Evolutionary conservation across 1,284 basidiomycete genomes (phyloP), one percentile per base, ranked within the genome.

Genomic region (Ustilago xerochloae): DNA sequence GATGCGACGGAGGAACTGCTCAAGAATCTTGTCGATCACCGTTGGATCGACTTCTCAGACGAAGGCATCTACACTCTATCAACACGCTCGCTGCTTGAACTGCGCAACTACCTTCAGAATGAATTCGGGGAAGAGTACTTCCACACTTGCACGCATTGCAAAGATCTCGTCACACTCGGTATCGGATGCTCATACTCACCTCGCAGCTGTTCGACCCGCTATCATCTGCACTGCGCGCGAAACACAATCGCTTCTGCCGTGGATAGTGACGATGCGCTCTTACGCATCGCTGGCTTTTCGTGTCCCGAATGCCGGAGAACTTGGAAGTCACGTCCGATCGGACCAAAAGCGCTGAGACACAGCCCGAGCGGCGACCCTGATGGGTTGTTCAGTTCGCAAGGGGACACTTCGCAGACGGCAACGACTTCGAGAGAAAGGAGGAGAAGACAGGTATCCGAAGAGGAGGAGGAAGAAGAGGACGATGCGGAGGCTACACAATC

Each of bases 11-110:
- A 94, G 84, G 84, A 87, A 39, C 88, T 93, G 10, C 84, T 95
- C 18, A 86, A 87, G 28, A 93, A 91, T 73, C 92, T 95, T 78
- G 91, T 94, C 1, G 90, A 91, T 22, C 90, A 89, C 74, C 91
- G 91, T 24, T 93, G 92, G 93, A 84, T 93, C 2, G 70, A 88
- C 35, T 91, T 90, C 84, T 92, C 91, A 89, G 88, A 30, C 62
- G 45, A 71, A 16, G 91, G 91, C 22, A 88, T 91, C 15, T 93
- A 92, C 78, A 90, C 91, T 2, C 88, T 95, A 1, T 90, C 92
- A 0, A 87, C 90, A 0, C 90, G 93, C 3, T 87, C 92, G 0
- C 79, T 93, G 12, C 85, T 92, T 20, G 93, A 95, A 79, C 88
- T 95, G 9, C 85, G 87, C 16, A 87, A 88, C 1, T 95, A 94